These are phyloP conservation scores for Beta corolliflora DNA, from an alignment of 179 eudicot species.

Conservation along the genomic window DNA sequence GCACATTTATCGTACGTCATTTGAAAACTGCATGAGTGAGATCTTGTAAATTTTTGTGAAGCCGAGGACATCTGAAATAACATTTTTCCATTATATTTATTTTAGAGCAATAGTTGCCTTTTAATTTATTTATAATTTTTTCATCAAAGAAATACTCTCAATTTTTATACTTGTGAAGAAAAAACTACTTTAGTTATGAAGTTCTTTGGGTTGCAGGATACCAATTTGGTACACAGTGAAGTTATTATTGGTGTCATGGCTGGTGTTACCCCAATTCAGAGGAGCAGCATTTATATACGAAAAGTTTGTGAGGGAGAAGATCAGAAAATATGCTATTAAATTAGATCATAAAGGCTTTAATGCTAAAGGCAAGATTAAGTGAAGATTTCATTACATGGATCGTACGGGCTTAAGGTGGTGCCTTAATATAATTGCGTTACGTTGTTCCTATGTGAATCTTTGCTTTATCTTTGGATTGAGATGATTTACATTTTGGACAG, in stretches of 20 bases:
- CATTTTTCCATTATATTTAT: too few species aligned
- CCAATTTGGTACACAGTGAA: conserved; percentile 89
- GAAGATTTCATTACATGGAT: not conserved
- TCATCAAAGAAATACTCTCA: too few species aligned
- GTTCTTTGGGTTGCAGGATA: conserved; percentile 48
- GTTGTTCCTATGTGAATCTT: too few species aligned
- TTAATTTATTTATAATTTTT: too few species aligned
- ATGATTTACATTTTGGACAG: not conserved
- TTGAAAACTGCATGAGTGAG: too few species aligned
- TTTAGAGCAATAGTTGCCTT: too few species aligned
- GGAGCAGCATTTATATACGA: conserved; percentile 89
- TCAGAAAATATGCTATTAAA: conserved; percentile 37
- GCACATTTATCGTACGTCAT: too few species aligned
- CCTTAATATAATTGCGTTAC: not conserved
- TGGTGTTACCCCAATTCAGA: conserved; percentile 81
- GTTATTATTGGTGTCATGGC: conserved; percentile 66
- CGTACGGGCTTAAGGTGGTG: not conserved
- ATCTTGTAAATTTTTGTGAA: too few species aligned
- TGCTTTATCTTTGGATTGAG: not conserved
- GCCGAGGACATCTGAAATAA: too few species aligned
- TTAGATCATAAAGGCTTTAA: conserved; percentile 9
- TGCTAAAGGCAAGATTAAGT: conserved; percentile 37
- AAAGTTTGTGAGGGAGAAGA: conserved; percentile 64
- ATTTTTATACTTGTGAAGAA: too few species aligned
- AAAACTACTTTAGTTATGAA: not conserved